A percentile compares a stretch with the other conserved stretches of the same genome.
Evolutionary conservation across 257 asterid genomes (phyloP).

Genomic region (Sherardia arvensis): DNA sequence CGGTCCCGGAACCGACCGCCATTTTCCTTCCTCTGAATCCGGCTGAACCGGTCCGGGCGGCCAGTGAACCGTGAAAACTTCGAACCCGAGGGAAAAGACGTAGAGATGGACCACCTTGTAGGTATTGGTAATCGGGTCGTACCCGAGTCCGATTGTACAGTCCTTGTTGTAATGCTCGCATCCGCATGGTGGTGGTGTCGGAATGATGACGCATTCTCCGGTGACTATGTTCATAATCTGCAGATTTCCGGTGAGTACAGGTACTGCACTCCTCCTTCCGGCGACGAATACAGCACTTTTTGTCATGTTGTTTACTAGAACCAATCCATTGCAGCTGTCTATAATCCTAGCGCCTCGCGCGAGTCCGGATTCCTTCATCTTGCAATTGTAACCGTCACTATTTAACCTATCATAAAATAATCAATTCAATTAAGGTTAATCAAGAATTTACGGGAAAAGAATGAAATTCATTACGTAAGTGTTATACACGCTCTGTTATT

Average conservation of each 20-base stretch:
- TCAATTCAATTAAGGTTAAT: too few relatives aligned
- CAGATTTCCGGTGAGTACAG: neutral
- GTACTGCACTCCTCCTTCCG: too few relatives aligned
- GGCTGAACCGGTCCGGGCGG: neutral
- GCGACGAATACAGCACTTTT: neutral
- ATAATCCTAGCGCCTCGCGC: neutral
- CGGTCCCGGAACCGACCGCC: slow-evolving; percentile 10
- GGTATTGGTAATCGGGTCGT: slow-evolving; percentile 7
- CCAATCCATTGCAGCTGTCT: slow-evolving; percentile 18
- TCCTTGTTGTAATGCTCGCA: neutral
- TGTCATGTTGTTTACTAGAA: slow-evolving; percentile 7
- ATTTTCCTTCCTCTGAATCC: neutral
- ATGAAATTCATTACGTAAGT: too few relatives aligned
- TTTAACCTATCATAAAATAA: too few relatives aligned
- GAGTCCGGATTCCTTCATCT: neutral
- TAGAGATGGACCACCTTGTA: slow-evolving; percentile 18
- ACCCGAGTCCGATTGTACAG: slow-evolving; percentile 15
- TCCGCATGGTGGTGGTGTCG: slow-evolving; percentile 7
- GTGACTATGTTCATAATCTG: slow-evolving; percentile 9
- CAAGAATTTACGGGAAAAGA: neutral
- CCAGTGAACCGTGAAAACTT: slow-evolving; percentile 1
- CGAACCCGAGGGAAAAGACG: slow-evolving; percentile 10
- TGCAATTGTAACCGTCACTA: neutral
- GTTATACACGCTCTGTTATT: too few relatives aligned
- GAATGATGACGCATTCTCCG: neutral